A percentile compares a stretch with the other conserved stretches of the same genome.
These are phyloP conservation scores for Aspergillus taichungensis DNA, from an alignment of 495 filamentous ascomycete genomes.

Conservation along the genomic window DNA sequence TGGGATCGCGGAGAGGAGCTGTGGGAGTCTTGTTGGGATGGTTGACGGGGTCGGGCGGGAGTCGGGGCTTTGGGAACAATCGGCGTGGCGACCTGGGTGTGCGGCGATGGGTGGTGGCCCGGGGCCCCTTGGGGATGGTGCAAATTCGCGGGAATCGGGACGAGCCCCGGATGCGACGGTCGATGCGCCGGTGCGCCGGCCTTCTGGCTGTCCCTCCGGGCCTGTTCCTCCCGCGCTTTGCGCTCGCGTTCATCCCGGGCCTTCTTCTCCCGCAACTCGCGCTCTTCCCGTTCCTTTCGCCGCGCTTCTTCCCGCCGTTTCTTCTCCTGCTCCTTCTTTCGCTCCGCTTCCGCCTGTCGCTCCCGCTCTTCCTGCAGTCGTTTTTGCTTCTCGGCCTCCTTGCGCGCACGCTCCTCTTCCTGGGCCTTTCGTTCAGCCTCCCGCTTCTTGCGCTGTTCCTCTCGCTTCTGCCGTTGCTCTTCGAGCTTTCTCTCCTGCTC, in stretches of 20 bases:
- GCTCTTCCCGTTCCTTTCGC: conserved; percentile 62
- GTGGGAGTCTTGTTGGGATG: conserved; percentile 74
- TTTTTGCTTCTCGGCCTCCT: conserved; percentile 70
- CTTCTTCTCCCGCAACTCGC: conserved; percentile 64
- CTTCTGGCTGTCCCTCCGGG: conserved; percentile 43
- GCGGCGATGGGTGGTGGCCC: conserved; percentile 58
- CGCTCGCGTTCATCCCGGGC: conserved; percentile 58
- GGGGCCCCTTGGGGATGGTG: conserved; percentile 35
- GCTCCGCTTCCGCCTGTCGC: conserved; percentile 64
- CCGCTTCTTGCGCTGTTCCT: conserved; percentile 85
- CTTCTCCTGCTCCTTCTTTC: conserved; percentile 67
- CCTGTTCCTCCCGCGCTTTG: conserved; percentile 55
- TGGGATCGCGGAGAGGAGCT: conserved; percentile 53
- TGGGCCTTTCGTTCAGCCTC: conserved; percentile 87
- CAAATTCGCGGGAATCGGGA: conserved; percentile 48
- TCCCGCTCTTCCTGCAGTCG: conserved; percentile 77
- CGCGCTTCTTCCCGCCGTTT: conserved; percentile 53
- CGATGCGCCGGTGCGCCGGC: conserved; percentile 39
- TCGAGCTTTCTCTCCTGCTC: conserved; percentile 73
- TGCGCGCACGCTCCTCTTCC: conserved; percentile 74
- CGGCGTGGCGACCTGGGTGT: conserved; percentile 68
- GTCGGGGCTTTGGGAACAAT: conserved; percentile 75
- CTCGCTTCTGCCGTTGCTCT: conserved; percentile 67
- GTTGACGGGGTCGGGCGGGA: conserved; percentile 62
- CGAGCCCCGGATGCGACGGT: conserved; percentile 26